Evolutionary conservation across 768 basidiomycete genomes (phyloP), one percentile per base, ranked within the genome.

Genomic region (Mycena chlorophos): DNA sequence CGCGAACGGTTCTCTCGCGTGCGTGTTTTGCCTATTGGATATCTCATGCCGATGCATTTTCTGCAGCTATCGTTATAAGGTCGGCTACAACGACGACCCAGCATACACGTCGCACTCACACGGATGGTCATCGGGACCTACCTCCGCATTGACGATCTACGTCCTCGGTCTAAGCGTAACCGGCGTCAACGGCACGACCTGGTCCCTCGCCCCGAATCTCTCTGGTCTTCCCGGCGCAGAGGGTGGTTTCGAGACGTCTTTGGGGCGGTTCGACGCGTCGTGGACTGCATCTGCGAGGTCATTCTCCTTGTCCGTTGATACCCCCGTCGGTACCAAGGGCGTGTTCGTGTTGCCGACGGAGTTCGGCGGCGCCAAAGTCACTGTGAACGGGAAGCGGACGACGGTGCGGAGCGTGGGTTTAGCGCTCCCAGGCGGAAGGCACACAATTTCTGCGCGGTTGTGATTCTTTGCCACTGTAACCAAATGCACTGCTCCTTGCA

Each of bases 101-200:
- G 73, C 82, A 0, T 85, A 83, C 65, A 84, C 81, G 6, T 80
- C 78, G n/a, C 82, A 84, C 62, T 68, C 80, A 1, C 83, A 85
- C 60, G 82, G 82, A 4, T 85, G 83, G 83, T 79, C 78, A 54
- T 71, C 81, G 0, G 83, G 82, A 0, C 80, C 83, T 0, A 85
- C 83, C 0, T 78, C 80, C 4, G 80, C 82, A 4, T 68, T 84
- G 12, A 82, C 82, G 2, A 80, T 78, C 67, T 83, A 82, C 63
- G 73, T 84, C 27, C 72, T 82, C 13, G 83, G 83, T n/a, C 68
- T 85, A 12, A 73, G 70, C 14, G 70, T 84, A 22, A 80, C 78
- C 0, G 66, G 76, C 4, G 75, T 77, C 0, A 72, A 78, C 60
- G 83, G 83, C 2, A 48, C 57, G n/a, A 73, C 72, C 1, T 85